Evolutionary conservation across 805 yeast species (phyloP).

Genomic region (Saccharomyces jurei): DNA sequence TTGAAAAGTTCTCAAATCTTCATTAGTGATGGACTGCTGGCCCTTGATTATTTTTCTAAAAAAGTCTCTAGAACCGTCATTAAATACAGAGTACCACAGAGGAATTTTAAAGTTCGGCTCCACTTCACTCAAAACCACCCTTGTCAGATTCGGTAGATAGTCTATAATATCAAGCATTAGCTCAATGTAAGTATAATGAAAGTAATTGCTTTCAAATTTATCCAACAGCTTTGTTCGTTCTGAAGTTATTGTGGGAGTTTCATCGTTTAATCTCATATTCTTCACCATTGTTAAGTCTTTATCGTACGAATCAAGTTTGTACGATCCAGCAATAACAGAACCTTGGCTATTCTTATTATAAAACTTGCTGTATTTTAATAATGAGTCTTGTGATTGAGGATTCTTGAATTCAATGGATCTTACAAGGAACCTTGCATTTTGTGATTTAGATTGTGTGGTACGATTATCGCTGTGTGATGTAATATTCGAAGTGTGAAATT

Average conservation of each 20-base stretch:
- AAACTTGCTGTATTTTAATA: slow-evolving; percentile 27
- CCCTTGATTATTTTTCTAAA: slow-evolving; percentile 28
- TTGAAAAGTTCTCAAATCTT: slow-evolving; percentile 26
- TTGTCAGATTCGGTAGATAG: slow-evolving; percentile 39
- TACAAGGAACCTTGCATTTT: slow-evolving; percentile 23
- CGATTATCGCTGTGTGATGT: slow-evolving; percentile 1
- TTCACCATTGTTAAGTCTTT: slow-evolving; percentile 15
- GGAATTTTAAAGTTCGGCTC: slow-evolving; percentile 49
- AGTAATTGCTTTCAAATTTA: slow-evolving; percentile 17
- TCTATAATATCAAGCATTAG: slow-evolving; percentile 36
- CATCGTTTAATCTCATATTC: slow-evolving; percentile 9
- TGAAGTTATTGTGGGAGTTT: background rate
- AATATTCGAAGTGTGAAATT: slow-evolving; percentile 18
- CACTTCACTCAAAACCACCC: slow-evolving; percentile 37
- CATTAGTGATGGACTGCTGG: slow-evolving; percentile 26
- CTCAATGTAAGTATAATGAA: slow-evolving; percentile 31
- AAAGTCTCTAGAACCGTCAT: slow-evolving; percentile 29
- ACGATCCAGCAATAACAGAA: slow-evolving; percentile 24
- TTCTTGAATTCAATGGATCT: slow-evolving; percentile 22
- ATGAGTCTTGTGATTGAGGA: slow-evolving; percentile 29
- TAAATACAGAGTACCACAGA: slow-evolving; percentile 32
- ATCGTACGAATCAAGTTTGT: slow-evolving; percentile 11
- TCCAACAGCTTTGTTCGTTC: slow-evolving; percentile 5
- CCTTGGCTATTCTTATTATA: slow-evolving; percentile 12
- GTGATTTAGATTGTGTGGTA: slow-evolving; percentile 3